These are phyloP conservation scores for Stipa capillata DNA, from an alignment of 176 grass and related monocot genomes.

Conservation along the genomic window DNA sequence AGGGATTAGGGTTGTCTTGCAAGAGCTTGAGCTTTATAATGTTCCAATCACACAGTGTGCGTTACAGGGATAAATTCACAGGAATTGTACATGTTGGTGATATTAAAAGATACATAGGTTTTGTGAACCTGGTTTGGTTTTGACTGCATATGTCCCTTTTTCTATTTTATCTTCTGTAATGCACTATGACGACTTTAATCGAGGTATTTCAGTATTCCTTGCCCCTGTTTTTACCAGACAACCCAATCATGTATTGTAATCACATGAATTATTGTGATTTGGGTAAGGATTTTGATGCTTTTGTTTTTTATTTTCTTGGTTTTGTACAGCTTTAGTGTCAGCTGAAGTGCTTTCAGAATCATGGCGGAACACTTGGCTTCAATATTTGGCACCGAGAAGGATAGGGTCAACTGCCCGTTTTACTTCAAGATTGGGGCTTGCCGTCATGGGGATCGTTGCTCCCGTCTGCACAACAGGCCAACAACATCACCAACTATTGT, in stretches of 20 bases:
- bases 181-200: conserved; percentile 26
- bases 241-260: background rate
- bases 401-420: conserved; percentile 57
- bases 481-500: conserved; percentile 49
- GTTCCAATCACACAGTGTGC: conserved; percentile 17
- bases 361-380: conserved; percentile 59
- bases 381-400: conserved; percentile 57
- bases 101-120: conserved; percentile 26
- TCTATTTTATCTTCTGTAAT: conserved; percentile 28
- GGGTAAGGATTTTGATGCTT: background rate
- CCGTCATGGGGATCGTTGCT: conserved; percentile 51
- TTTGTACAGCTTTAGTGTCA: background rate
- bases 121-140: conserved; percentile 30
- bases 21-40: conserved; percentile 29
- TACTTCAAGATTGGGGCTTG: conserved; percentile 66
- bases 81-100: conserved; percentile 25
- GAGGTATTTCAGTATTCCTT: conserved; percentile 61
- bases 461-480: conserved; percentile 53
- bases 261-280: background rate
- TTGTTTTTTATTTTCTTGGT: background rate
- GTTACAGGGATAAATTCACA: conserved; percentile 33
- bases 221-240: conserved; percentile 9
- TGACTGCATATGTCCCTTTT: conserved; percentile 17
- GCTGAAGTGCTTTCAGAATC: background rate
- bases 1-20: conserved; percentile 30